phyloP scores from a whole-genome alignment of 2,329 filamentous ascomycete genomes.

The Fusarium sp. region DNA sequence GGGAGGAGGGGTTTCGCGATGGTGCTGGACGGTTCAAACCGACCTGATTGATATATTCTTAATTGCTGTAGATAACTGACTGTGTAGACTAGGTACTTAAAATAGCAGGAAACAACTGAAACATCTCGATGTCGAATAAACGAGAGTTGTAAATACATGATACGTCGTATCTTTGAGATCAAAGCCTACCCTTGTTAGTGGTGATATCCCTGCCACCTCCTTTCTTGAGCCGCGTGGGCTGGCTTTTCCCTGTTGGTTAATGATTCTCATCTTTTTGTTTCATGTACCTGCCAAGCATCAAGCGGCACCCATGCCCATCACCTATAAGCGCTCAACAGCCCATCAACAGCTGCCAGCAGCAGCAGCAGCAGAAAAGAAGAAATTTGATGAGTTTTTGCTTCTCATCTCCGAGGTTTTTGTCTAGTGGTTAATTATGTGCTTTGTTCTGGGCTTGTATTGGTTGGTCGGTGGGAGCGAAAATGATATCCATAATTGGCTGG shows the following conservation, averaged over 20 bases:
- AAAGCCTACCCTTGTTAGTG: conserved; percentile 13
- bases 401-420: not conserved
- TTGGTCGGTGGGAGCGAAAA: not conserved
- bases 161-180: not conserved
- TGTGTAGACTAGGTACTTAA: not conserved
- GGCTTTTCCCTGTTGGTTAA: conserved; percentile 32
- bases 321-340: conserved; percentile 16
- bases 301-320: conserved; percentile 21
- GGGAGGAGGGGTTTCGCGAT: conserved; percentile 15
- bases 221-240: conserved; percentile 37
- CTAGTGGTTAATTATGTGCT: conserved; percentile 2
- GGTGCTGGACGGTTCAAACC: not conserved
- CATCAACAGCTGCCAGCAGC: not conserved
- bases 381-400: not conserved
- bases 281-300: conserved; percentile 31
- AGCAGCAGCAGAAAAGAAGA: not conserved
- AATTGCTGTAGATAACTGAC: too few relatives aligned
- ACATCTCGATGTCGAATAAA: not conserved
- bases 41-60: too few relatives aligned
- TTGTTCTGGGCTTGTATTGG: conserved; percentile 10
- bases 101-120: not conserved
- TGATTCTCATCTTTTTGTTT: conserved; percentile 38
- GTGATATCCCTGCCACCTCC: conserved; percentile 30
- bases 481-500: conserved; percentile 28
- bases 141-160: not conserved